Conservation (phyloP, 192 early-diverging fungal genomes). For the Diversispora epigaea region DNA sequence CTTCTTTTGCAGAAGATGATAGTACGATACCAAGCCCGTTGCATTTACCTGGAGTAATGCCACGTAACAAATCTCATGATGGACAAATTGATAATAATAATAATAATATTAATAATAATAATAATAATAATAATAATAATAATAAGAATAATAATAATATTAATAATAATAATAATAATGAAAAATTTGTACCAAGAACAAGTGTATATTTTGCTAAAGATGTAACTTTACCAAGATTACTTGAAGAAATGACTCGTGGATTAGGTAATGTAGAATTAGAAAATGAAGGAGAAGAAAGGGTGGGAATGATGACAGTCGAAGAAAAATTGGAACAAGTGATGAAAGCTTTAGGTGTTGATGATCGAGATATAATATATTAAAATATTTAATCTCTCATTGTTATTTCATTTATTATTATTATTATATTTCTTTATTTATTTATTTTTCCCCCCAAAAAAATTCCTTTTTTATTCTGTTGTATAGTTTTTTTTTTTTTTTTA, state of each 20-base stretch:
- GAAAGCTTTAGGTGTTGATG: constrained; percentile 30
- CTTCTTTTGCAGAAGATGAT: too few relatives aligned
- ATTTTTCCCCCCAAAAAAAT: too few relatives aligned
- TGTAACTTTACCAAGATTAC: constrained; percentile 15
- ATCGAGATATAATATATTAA: constrained; percentile 1
- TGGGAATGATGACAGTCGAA: constrained; percentile 26
- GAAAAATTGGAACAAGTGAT: constrained; percentile 31
- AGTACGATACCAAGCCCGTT: not conserved
- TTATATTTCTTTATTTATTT: too few relatives aligned
- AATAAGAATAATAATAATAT: not conserved
- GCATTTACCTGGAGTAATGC: not conserved
- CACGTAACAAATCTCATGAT: not conserved
- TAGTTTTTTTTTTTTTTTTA: too few relatives aligned
- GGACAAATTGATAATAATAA: not conserved
- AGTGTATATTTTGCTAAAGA: constrained; percentile 32
- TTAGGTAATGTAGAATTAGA: constrained; percentile 4
- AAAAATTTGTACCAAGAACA: constrained; percentile 20
- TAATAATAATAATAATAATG: not conserved
- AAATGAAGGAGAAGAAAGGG: not conserved
- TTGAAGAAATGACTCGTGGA: constrained; percentile 30
- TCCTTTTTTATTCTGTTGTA: too few relatives aligned
- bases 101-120: not conserved
- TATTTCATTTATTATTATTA: too few relatives aligned
- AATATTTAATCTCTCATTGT: too few relatives aligned
- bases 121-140: not conserved